Conservation (phyloP, 2,329 filamentous ascomycete species). For the Albifimbria verrucaria region DNA sequence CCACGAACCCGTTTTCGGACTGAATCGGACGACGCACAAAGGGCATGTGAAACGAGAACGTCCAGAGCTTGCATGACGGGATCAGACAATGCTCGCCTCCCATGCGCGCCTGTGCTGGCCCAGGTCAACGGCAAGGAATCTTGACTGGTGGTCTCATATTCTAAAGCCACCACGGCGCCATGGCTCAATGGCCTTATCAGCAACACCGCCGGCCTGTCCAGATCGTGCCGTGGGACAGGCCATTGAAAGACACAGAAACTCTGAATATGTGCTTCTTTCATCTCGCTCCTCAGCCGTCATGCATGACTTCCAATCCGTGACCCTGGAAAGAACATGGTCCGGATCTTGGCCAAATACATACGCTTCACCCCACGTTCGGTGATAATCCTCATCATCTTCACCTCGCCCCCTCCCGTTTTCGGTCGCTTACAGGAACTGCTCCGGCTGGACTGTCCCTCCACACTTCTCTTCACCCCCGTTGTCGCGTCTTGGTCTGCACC, state of each 20-base stretch:
- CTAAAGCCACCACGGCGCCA: neutral
- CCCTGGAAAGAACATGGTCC: neutral
- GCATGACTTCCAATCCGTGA: neutral
- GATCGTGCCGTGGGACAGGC: neutral
- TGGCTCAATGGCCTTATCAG: neutral
- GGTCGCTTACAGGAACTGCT: neutral
- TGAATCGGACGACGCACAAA: neutral
- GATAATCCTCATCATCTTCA: neutral
- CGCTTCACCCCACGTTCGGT: neutral
- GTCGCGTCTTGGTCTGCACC: neutral
- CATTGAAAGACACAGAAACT: neutral
- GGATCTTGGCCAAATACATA: neutral
- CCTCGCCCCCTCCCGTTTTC: neutral
- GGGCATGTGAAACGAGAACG: neutral
- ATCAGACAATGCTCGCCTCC: too few species aligned
- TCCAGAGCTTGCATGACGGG: too few species aligned
- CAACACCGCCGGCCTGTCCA: neutral
- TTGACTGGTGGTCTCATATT: neutral
- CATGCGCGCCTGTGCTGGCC: too few species aligned
- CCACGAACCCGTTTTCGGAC: neutral
- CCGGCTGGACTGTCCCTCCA: neutral
- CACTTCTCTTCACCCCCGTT: too few species aligned
- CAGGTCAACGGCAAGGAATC: too few species aligned
- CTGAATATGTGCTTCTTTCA: neutral
- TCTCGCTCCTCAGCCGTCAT: neutral